Percentiles rank a stretch among this genome's conserved stretches.
Conservation (phyloP, 2,329 filamentous ascomycete genomes). For the Aspergillus puulaauensis region DNA sequence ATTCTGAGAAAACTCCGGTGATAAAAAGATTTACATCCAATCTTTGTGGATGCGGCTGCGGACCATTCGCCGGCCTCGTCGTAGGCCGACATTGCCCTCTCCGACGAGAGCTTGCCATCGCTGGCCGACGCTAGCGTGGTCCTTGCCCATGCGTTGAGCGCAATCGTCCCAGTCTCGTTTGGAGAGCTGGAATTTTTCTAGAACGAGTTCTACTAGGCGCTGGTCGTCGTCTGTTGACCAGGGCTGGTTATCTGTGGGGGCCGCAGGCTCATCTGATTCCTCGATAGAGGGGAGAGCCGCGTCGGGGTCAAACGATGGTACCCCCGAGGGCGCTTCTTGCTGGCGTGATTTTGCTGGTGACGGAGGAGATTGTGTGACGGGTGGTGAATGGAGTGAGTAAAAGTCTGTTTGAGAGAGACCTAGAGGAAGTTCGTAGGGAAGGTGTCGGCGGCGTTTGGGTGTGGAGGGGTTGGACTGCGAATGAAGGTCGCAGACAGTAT, state of each 20-base stretch:
- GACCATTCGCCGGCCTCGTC: constrained; percentile 30
- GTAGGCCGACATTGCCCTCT: constrained; percentile 44
- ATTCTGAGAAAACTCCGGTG: background rate
- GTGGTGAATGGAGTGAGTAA: constrained; percentile 39
- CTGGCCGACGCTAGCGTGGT: constrained; percentile 40
- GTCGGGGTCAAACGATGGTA: constrained; percentile 28
- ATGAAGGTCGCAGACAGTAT: constrained; percentile 14
- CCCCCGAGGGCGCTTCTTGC: constrained; percentile 4
- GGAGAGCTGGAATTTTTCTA: constrained; percentile 45
- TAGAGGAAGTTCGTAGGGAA: constrained; percentile 45
- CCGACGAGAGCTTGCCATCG: constrained; percentile 45
- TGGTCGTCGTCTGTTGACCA: constrained; percentile 46
- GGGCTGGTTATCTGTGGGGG: constrained; percentile 6
- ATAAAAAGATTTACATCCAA: constrained; percentile 19
- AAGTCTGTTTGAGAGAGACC: constrained; percentile 46
- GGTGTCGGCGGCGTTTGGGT: constrained; percentile 45
- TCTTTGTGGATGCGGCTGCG: constrained; percentile 27
- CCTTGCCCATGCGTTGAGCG: constrained; percentile 42
- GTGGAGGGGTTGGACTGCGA: constrained; percentile 36
- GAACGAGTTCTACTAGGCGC: constrained; percentile 43
- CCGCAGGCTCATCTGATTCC: constrained; percentile 20
- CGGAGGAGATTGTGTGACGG: constrained; percentile 33
- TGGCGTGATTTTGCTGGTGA: constrained; percentile 22
- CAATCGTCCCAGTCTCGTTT: constrained; percentile 48
- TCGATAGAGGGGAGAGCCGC: constrained; percentile 39